These are phyloP conservation scores for Salvia splendens DNA, from an alignment of 257 asterid genomes.

Conservation along the genomic window DNA sequence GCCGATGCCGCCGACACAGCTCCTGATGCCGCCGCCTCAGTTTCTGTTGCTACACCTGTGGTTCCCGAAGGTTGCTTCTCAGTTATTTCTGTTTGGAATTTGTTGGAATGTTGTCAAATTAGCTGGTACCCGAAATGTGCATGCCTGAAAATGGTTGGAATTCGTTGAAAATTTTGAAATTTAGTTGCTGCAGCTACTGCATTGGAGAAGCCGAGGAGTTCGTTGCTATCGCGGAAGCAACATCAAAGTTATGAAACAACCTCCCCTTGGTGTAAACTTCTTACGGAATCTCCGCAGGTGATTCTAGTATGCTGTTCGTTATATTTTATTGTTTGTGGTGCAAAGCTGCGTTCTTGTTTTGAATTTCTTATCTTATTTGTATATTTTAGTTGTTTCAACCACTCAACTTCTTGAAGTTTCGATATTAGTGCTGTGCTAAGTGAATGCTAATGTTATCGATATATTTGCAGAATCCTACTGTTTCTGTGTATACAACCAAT, in stretches of 20 bases:
- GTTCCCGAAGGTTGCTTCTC: slow-evolving; percentile 47
- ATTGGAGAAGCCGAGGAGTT: slow-evolving; percentile 59
- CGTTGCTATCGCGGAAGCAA: slow-evolving; percentile 57
- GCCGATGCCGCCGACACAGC: slow-evolving; percentile 35
- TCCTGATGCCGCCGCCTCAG: slow-evolving; percentile 33
- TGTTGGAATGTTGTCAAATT: slow-evolving; percentile 14
- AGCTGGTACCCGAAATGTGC: slow-evolving; percentile 22
- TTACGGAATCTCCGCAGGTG: slow-evolving; percentile 70
- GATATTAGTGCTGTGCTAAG: slow-evolving; percentile 8
- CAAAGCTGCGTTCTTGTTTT: slow-evolving; percentile 4
- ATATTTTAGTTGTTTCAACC: not conserved
- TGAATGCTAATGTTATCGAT: slow-evolving; percentile 19
- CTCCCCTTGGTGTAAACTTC: slow-evolving; percentile 79
- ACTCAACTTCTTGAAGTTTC: not conserved
- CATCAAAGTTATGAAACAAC: slow-evolving; percentile 50
- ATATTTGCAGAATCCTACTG: slow-evolving; percentile 61
- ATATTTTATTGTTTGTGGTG: not conserved
- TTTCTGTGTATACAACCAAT: slow-evolving; percentile 50
- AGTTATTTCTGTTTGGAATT: not conserved
- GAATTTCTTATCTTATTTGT: not conserved
- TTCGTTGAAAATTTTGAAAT: slow-evolving; percentile 26
- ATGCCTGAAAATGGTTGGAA: slow-evolving; percentile 24
- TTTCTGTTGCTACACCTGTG: slow-evolving; percentile 39
- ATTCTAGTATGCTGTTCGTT: slow-evolving; percentile 6
- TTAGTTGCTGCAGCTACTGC: slow-evolving; percentile 46